Evolutionary conservation across 768 basidiomycete genomes (phyloP), one percentile per base, ranked within the genome.

Genomic region (Mycena floridula): DNA sequence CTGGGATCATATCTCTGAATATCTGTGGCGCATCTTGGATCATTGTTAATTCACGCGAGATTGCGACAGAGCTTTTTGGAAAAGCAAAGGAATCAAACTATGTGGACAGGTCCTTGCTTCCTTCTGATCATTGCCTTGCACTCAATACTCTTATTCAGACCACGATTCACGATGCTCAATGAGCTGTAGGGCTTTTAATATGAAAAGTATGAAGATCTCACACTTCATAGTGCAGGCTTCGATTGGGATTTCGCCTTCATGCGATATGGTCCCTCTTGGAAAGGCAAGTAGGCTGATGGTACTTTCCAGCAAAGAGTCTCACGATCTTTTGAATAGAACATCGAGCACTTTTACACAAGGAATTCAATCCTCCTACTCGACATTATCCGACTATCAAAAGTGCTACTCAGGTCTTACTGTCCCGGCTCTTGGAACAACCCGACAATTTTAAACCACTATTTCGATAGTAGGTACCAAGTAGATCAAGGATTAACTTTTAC

Each of bases 61-160:
- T 59, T 30, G 59, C 61, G n/a, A 49, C 46, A 21, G 62, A 60
- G 0, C 49, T 63, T 6, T 44, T 63, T 12, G 63, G 64, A 1
- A 51, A 45, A 9, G 49, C 61, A 12, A 59, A 58, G 0, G 20
- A 25, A 20, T 9, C 37, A 9, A 50, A 56, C 26, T 62, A 62
- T 35, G 61, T 63, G 6, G 61, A 64, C 30, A 55, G 54, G 37
- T 38, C 8, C 21, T 38, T 9, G 37, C 37, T 20, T 12, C 12
- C 37, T 9, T 20, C 37, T 11, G 9, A 12, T 20, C 20, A 20
- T 12, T 38, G 9, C 9, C 37, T 38, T 38, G 28, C 16, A 32
- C 11, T 16, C 16, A 16, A 32, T 9, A 9, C 28, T 9, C 28
- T 9, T 32, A 9, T 16, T 9, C 9, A 38, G 37, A 20, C 37